Evolutionary conservation across 768 basidiomycete species (phyloP).

Genomic region (Xerocomellus amylosporus): DNA sequence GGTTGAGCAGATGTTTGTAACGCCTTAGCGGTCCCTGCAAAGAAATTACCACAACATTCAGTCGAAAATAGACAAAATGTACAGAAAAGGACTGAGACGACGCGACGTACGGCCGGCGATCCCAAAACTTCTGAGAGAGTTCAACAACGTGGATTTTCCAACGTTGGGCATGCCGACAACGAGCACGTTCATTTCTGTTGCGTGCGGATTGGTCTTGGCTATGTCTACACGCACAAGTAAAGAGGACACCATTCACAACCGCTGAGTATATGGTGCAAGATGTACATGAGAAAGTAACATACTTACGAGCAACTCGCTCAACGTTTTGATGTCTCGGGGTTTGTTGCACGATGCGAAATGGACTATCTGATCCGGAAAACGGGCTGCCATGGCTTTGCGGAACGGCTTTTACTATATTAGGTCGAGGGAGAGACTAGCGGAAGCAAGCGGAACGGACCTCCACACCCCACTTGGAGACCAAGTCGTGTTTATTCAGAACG

Average conservation of each 20-base stretch:
- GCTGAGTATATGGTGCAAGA: background rate
- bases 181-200: slow-evolving; percentile 79
- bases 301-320: slow-evolving; percentile 73
- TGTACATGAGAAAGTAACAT: slow-evolving; percentile 36
- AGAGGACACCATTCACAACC: background rate
- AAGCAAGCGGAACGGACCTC: slow-evolving; percentile 49
- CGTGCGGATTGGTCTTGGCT: slow-evolving; percentile 64
- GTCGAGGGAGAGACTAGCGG: slow-evolving; percentile 1
- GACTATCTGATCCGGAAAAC: slow-evolving; percentile 66
- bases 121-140: slow-evolving; percentile 83
- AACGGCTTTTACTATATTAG: slow-evolving; percentile 55
- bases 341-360: slow-evolving; percentile 74
- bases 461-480: slow-evolving; percentile 85
- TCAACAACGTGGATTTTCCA: slow-evolving; percentile 93
- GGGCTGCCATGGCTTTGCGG: slow-evolving; percentile 62
- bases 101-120: slow-evolving; percentile 74
- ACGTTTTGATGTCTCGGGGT: slow-evolving; percentile 57
- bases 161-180: slow-evolving; percentile 99
- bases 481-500: slow-evolving; percentile 90
- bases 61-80: background rate
- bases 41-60: background rate
- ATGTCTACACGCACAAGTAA: slow-evolving; percentile 46
- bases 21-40: slow-evolving; percentile 77
- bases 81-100: slow-evolving; percentile 1
- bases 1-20: slow-evolving; percentile 86